Evolutionary conservation across 2,329 filamentous ascomycete genomes (phyloP), one percentile per base, ranked within the genome.

Genomic region (Venturia carpophila): DNA sequence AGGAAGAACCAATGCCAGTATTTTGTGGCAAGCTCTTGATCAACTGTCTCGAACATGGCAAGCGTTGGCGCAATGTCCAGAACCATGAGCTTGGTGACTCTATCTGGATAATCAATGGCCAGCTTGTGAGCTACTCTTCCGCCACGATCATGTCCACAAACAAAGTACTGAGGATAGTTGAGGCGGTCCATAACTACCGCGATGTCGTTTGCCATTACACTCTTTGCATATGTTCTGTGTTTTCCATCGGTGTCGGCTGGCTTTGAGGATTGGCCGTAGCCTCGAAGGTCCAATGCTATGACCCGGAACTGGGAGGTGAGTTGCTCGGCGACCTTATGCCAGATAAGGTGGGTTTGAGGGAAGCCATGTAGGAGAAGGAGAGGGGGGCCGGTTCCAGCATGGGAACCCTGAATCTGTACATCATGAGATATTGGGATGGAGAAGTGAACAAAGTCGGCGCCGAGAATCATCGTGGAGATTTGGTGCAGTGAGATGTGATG

Each of bases 1-100:
- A 85, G 76, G 67, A 85, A 80, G 63, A 83, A 84, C 83, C 83
- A 86, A 71, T 86, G 83, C 69, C 80, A 85, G 71, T 84, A 85
- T 0, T 77, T 76, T 37, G 74, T 75, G 0, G 81, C 79, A 66
- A 83, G 80, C 0, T 72, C 71, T 5, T 75, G 68, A 63, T 78
- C 68, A 3, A 77, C 78, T 19, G 76, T 72, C 61, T 74, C 73
- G 73, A 80, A 85, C 79, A 84, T 84, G 6, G 77, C 77, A 13
- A 82, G 75, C 0, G 82, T 85, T 1, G 83, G 84, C 49, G 79
- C 81, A 55, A 85, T 83, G 65, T 84, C 82, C 1, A 83, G 73
- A 1, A 83, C 67, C 49, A 83, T 77, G 0, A 76, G 73, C 64
- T 73, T 80, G 21, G 69, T 67, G 0, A 84, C 74, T 13, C 77